These are phyloP conservation scores for Aegilops tauschii DNA, from an alignment of 176 grass and related monocot genomes.

Conservation along the genomic window DNA sequence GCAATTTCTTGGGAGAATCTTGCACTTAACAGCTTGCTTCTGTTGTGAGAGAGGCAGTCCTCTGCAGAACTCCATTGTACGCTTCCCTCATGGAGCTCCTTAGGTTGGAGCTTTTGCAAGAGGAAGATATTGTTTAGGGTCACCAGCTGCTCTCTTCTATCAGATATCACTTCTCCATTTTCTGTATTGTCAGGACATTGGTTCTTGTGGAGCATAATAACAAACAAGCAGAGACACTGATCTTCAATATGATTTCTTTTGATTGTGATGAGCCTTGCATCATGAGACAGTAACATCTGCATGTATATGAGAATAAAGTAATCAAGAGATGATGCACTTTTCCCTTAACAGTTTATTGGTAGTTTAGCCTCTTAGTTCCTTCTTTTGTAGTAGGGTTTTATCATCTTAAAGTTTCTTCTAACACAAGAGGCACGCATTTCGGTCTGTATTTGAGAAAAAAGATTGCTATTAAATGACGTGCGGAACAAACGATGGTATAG, in stretches of 20 bases:
- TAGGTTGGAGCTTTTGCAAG: slow-evolving; percentile 57
- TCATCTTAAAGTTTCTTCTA: too few species aligned
- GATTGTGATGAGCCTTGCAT: slow-evolving; percentile 74
- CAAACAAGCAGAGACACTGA: slow-evolving; percentile 60
- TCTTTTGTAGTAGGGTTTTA: too few species aligned
- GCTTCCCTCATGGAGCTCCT: slow-evolving; percentile 33
- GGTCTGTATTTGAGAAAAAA: neutral
- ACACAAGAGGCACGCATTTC: neutral
- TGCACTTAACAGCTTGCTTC: slow-evolving; percentile 55
- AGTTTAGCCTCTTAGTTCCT: too few species aligned
- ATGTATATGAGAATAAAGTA: neutral
- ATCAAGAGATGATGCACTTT: slow-evolving; percentile 9
- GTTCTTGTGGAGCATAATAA: slow-evolving; percentile 46
- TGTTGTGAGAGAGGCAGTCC: slow-evolving; percentile 47
- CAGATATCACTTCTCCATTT: neutral
- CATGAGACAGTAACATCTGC: slow-evolving; percentile 49
- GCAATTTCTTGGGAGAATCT: slow-evolving; percentile 63
- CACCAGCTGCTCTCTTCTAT: slow-evolving; percentile 35
- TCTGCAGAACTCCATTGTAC: slow-evolving; percentile 41
- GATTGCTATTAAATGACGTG: too few species aligned
- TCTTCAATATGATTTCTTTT: slow-evolving; percentile 46
- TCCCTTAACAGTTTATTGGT: too few species aligned
- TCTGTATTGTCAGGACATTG: slow-evolving; percentile 31
- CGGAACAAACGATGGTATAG: too few species aligned
- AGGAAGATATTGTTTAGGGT: slow-evolving; percentile 54